These are phyloP conservation scores for Salix arbutifolia DNA, from an alignment of 345 rosid genomes.

Conservation along the genomic window DNA sequence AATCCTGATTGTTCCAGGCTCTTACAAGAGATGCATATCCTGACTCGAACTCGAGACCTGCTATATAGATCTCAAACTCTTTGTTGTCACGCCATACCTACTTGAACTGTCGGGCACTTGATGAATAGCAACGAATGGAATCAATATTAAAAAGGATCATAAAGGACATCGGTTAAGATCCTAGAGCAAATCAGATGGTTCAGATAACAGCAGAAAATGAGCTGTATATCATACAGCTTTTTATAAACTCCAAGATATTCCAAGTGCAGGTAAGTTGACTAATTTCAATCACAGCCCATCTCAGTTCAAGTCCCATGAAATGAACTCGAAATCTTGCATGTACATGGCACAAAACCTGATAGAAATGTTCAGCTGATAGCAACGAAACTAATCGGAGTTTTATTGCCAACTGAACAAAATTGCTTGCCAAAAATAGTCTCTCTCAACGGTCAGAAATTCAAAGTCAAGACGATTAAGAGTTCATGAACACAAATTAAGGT, in stretches of 20 bases:
- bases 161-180: background rate
- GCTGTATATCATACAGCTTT: too few relatives aligned
- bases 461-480: constrained; percentile 15
- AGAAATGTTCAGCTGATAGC: background rate
- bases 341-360: constrained; percentile 4
- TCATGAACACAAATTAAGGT: background rate
- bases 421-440: constrained; percentile 58
- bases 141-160: background rate
- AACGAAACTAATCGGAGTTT: constrained; percentile 10
- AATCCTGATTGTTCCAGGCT: fast-evolving
- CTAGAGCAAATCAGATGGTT: background rate
- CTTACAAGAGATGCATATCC: too few relatives aligned
- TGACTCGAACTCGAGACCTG: fast-evolving
- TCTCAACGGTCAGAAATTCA: constrained; percentile 38
- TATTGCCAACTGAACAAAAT: constrained; percentile 54
- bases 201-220: background rate
- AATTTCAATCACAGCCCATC: constrained; percentile 3
- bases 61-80: too few relatives aligned
- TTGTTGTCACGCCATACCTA: too few relatives aligned
- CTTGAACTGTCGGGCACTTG: background rate
- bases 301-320: constrained; percentile 2
- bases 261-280: background rate
- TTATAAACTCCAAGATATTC: background rate
- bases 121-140: background rate
- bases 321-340: constrained; percentile 11